A percentile compares a stretch with the other conserved stretches of the same genome.
These are phyloP conservation scores for Calonectria pseudoturangicola DNA, from an alignment of 2,329 filamentous ascomycete species.

Conservation along the genomic window DNA sequence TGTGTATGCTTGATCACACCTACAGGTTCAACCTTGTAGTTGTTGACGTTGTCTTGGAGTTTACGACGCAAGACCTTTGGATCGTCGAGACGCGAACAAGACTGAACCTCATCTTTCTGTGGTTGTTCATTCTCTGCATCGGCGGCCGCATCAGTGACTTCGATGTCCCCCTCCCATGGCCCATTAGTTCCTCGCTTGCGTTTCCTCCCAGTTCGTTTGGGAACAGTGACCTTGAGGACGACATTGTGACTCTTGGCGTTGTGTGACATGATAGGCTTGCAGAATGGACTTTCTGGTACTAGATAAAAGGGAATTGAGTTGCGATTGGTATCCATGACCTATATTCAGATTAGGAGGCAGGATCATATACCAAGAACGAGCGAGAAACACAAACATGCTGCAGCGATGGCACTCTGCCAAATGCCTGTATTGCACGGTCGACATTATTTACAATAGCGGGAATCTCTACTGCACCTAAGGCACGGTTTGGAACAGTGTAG, in stretches of 20 bases:
- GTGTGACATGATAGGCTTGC: conserved; percentile 85
- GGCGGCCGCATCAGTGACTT: conserved; percentile 56
- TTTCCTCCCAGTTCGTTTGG: conserved; percentile 89
- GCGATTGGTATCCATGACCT: conserved; percentile 70
- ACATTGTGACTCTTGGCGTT: conserved; percentile 87
- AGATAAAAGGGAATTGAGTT: conserved; percentile 82
- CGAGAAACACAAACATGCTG: conserved; percentile 59
- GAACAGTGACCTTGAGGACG: conserved; percentile 89
- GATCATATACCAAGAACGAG: neutral
- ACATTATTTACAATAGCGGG: conserved; percentile 66
- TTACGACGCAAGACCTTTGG: conserved; percentile 75
- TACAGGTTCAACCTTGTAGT: conserved; percentile 81
- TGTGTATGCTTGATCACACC: conserved; percentile 87
- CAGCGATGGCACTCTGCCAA: conserved; percentile 62
- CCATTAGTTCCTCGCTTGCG: conserved; percentile 85
- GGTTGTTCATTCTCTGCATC: conserved; percentile 46
- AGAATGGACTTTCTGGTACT: conserved; percentile 85
- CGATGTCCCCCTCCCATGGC: conserved; percentile 73
- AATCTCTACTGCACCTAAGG: conserved; percentile 64
- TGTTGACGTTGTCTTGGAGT: conserved; percentile 81
- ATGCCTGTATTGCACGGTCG: conserved; percentile 65
- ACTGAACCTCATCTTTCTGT: conserved; percentile 59
- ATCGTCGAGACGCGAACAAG: conserved; percentile 69
- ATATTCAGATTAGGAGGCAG: conserved; percentile 45
- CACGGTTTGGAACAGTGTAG: conserved; percentile 59